Conservation (phyloP, 2,329 filamentous ascomycete genomes). For the Dothideomycetidae sp. region DNA sequence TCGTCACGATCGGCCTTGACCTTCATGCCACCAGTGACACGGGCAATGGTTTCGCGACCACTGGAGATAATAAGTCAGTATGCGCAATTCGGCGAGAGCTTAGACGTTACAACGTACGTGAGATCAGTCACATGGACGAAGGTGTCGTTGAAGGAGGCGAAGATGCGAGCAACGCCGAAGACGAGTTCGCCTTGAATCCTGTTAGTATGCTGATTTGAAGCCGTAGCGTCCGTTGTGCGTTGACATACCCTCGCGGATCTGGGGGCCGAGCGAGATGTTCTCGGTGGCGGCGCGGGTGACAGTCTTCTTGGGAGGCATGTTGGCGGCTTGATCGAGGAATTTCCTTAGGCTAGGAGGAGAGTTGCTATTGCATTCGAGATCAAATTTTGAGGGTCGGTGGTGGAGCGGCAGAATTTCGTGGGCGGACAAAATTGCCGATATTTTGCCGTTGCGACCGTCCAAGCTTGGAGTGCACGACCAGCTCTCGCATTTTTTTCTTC, state of each 20-base stretch:
- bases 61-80: slow-evolving; percentile 35
- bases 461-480: slow-evolving; percentile 6
- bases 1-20: slow-evolving; percentile 99
- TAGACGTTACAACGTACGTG: slow-evolving; percentile 25
- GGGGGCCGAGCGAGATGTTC: slow-evolving; percentile 96
- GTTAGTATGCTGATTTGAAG: slow-evolving; percentile 15
- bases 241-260: slow-evolving; percentile 78
- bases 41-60: slow-evolving; percentile 99
- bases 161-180: slow-evolving; percentile 96
- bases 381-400: slow-evolving; percentile 9
- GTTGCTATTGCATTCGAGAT: neutral
- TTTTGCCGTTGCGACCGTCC: slow-evolving; percentile 5
- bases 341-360: slow-evolving; percentile 9
- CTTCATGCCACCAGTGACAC: slow-evolving; percentile 99
- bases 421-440: slow-evolving; percentile 5
- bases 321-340: slow-evolving; percentile 28
- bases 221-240: slow-evolving; percentile 11
- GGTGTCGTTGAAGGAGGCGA: slow-evolving; percentile 58
- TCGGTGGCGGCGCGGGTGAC: slow-evolving; percentile 66
- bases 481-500: slow-evolving; percentile 7
- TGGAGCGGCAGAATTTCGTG: slow-evolving; percentile 7
- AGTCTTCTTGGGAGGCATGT: slow-evolving; percentile 91
- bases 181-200: slow-evolving; percentile 66
- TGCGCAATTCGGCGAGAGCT: neutral
- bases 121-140: slow-evolving; percentile 98